phyloP scores from a whole-genome alignment of 805 yeast species.

The Starmerella floris region DNA sequence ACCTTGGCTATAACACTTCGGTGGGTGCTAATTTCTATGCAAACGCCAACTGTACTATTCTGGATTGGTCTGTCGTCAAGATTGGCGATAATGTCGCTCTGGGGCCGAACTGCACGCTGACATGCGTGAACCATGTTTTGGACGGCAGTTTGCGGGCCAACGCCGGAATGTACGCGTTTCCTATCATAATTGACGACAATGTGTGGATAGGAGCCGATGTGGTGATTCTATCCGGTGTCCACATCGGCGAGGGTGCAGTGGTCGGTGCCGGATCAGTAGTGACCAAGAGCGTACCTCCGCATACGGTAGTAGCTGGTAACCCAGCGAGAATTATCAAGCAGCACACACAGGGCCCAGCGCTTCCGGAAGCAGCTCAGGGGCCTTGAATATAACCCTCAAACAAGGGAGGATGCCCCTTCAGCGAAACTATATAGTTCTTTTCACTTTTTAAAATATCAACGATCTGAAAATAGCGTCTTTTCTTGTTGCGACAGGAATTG shows the following conservation, averaged over 20 bases:
- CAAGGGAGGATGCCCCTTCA: no score
- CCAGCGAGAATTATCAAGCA: constrained; percentile 40
- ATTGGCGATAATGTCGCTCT: constrained; percentile 46
- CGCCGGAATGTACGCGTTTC: constrained; percentile 39
- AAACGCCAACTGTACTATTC: constrained; percentile 38
- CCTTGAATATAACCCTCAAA: no score
- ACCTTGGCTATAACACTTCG: constrained; percentile 48
- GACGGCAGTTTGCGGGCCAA: constrained; percentile 36
- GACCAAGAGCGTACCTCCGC: constrained; percentile 40
- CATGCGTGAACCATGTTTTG: constrained; percentile 52
- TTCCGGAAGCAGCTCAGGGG: no score
- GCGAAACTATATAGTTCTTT: no score
- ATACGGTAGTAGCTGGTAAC: constrained; percentile 46
- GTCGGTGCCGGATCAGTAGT: constrained; percentile 60
- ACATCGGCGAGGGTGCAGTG: constrained; percentile 45
- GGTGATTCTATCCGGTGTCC: constrained; percentile 49
- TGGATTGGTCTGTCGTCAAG: constrained; percentile 46
- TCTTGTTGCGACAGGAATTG: no score
- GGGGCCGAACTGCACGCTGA: constrained; percentile 49
- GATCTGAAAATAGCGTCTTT: no score
- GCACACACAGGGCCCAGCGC: no score
- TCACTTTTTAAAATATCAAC: no score
- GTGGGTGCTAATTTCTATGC: constrained; percentile 47
- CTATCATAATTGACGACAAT: constrained; percentile 45
- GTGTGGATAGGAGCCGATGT: constrained; percentile 55